Conservation (phyloP, 2,329 filamentous ascomycete genomes). For the Pseudogymnoascus verrucosus region DNA sequence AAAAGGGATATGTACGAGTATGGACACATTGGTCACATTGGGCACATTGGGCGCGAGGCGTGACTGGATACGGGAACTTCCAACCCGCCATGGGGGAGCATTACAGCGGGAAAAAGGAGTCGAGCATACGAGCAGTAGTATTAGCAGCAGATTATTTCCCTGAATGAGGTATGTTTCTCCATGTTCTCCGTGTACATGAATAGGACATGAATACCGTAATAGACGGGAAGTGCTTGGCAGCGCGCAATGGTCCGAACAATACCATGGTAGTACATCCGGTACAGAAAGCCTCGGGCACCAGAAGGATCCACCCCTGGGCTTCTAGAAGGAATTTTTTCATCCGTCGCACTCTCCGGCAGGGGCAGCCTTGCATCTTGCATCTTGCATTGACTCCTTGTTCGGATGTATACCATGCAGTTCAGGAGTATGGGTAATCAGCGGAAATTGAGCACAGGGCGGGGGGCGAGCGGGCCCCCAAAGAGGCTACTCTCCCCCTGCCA, state of each 20-base stretch:
- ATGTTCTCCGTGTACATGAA: neutral
- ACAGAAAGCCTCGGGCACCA: neutral
- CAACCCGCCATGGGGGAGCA: neutral
- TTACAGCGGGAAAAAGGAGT: conserved; percentile 4
- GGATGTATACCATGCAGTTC: neutral
- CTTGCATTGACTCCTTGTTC: neutral
- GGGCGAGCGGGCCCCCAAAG: neutral
- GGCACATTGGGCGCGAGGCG: conserved; percentile 13
- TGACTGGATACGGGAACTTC: conserved; percentile 3
- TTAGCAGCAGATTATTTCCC: conserved; percentile 6
- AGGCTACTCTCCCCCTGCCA: conserved; percentile 1
- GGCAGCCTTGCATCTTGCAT: neutral
- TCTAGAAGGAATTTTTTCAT: conserved; percentile 1
- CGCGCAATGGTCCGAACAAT: neutral
- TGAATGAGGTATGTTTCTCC: conserved; percentile 1
- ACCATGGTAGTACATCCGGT: neutral
- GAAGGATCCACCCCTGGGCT: conserved; percentile 4
- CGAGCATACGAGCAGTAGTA: neutral
- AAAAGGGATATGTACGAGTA: neutral
- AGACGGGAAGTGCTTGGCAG: conserved; percentile 3
- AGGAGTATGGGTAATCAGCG: neutral
- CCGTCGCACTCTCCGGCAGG: neutral
- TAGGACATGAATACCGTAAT: neutral
- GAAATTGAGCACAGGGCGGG: conserved; percentile 5
- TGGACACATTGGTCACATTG: neutral